Evolutionary conservation across 2,329 filamentous ascomycete species (phyloP).

Genomic region (Trichothecium sympodiale): DNA sequence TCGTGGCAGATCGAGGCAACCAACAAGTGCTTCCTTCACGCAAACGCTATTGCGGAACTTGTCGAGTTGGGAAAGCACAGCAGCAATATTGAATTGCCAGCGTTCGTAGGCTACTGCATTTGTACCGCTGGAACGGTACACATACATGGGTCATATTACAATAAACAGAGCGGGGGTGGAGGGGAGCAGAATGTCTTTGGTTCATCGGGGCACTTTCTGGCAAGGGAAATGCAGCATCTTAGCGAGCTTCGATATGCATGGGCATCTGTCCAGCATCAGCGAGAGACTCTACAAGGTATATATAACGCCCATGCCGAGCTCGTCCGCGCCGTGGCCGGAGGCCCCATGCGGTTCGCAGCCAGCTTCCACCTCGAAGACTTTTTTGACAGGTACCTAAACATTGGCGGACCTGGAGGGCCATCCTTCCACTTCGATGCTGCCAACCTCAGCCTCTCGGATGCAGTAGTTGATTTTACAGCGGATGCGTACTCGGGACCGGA

Average conservation of each 20-base stretch:
- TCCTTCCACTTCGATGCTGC: conserved; percentile 59
- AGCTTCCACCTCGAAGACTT: conserved; percentile 82
- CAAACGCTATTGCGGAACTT: conserved; percentile 76
- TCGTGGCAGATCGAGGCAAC: conserved; percentile 90
- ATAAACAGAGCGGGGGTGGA: conserved; percentile 30
- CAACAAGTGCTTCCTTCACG: conserved; percentile 75
- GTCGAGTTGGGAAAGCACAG: conserved; percentile 69
- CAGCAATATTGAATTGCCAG: conserved; percentile 70
- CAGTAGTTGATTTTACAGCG: conserved; percentile 47
- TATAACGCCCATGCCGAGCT: conserved; percentile 71
- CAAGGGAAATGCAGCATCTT: conserved; percentile 69
- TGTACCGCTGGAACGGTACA: conserved; percentile 82
- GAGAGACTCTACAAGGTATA: conserved; percentile 66
- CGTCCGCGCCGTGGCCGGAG: conserved; percentile 59
- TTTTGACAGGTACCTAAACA: conserved; percentile 64
- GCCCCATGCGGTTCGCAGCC: conserved; percentile 58
- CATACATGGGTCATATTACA: conserved; percentile 76
- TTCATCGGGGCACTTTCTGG: conserved; percentile 56
- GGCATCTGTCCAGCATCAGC: conserved; percentile 70
- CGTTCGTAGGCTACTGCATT: conserved; percentile 78
- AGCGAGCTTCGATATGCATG: conserved; percentile 64
- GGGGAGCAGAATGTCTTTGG: conserved; percentile 53
- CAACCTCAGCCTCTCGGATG: conserved; percentile 61
- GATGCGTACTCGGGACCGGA: conserved; percentile 43
- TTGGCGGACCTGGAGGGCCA: conserved; percentile 46